These are phyloP conservation scores for Podaxis sp. DNA, from an alignment of 768 basidiomycete species.

Conservation along the genomic window DNA sequence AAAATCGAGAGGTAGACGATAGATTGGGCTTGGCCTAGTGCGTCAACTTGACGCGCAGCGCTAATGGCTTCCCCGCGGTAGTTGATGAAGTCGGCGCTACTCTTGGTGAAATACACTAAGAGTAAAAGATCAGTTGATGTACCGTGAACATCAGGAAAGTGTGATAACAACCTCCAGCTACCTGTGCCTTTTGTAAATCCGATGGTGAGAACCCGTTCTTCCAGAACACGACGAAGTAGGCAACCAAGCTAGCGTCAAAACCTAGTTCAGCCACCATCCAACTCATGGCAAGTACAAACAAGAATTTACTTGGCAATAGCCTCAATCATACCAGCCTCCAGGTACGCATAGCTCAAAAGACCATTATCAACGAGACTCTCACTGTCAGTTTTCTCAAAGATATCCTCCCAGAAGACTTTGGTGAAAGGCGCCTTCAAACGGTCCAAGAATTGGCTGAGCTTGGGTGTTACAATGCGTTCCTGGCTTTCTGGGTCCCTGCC, in stretches of 20 bases:
- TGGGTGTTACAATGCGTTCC: constrained; percentile 37
- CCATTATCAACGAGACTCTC: constrained; percentile 60
- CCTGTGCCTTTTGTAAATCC: constrained; percentile 51
- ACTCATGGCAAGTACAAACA: not conserved
- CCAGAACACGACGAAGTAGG: constrained; percentile 65
- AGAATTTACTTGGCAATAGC: constrained; percentile 45
- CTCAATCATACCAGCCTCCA: constrained; percentile 64
- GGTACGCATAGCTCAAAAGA: constrained; percentile 61
- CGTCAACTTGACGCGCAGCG: constrained; percentile 49
- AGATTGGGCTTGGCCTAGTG: constrained; percentile 56
- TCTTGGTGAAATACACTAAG: constrained; percentile 41
- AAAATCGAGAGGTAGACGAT: constrained; percentile 69
- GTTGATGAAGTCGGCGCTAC: constrained; percentile 53
- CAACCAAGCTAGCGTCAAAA: constrained; percentile 38
- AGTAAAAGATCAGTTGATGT: not conserved
- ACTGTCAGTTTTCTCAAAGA: constrained; percentile 45
- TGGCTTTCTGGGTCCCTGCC: constrained; percentile 50
- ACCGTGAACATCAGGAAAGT: not conserved
- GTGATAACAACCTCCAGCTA: constrained; percentile 26
- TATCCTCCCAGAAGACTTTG: constrained; percentile 54
- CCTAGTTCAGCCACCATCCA: not conserved
- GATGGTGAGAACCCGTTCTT: constrained; percentile 57
- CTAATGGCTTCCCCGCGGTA: constrained; percentile 40
- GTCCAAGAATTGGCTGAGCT: constrained; percentile 28
- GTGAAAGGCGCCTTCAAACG: constrained; percentile 52